Base-by-base conservation (phyloP, 495 filamentous ascomycete species). In the Tuber microsphaerosporum region DNA sequence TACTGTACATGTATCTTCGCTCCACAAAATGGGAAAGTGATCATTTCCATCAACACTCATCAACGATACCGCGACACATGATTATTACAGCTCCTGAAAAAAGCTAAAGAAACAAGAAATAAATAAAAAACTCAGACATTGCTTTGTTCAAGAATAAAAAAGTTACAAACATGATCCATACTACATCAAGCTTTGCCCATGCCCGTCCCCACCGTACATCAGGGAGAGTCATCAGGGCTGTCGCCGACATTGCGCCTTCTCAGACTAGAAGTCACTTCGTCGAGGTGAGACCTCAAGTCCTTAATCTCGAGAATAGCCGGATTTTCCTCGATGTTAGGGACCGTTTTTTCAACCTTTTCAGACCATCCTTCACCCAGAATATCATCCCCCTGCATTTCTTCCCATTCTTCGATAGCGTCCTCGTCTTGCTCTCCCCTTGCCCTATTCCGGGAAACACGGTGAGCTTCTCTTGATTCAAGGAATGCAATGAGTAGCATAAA, bases 371-470 rank as follows among this genome's bases (percentile, higher is more conserved):
- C 92, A 17, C 87, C 84, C 81, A 95, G 90, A 76, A 95, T 91
- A 81, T 95, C 91, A 42, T 91, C 88, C 2, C 84, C 86, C 4
- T 86, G 85, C 84, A 94, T 87, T 83, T 94, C 90, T 82, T 98
- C 95, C 95, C 95, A 99, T 82, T 98, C 94, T 83, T 98, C 92
- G 19, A 91, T 83, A 2, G 87, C 88, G 79, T 97, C 93, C 78
- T 99, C 95, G 76, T 98, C 95, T n/a, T 90, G 89, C 80, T 97
- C 94, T 17, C 94, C 93, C 20, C 90, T 86, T 20, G 87, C 86
- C 2, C 96, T 88, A 81, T 97, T 98, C 44, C 84, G 84, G 10
- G 85, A 86, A 69, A 99, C 92, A 22, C 85, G 86, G 51, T 85
- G 83, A 3, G 95, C 95, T 42, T 90, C 86, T 9, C 88, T 86